Evolutionary conservation across 441 rosid genomes (phyloP), one percentile per base, ranked within the genome.

Genomic region (Euphorbia schlechtendalii): DNA sequence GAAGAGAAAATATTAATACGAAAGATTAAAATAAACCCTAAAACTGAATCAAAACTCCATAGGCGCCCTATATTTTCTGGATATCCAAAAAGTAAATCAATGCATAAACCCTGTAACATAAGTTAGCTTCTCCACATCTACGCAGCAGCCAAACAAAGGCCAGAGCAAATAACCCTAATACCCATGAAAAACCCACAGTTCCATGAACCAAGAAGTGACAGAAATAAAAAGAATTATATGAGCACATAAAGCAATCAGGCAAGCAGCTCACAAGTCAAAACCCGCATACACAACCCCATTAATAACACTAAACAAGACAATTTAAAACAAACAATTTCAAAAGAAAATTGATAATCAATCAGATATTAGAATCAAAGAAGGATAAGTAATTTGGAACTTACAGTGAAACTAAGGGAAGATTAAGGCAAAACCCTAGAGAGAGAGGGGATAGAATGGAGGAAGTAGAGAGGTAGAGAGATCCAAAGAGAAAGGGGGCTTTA

Each of bases 371-470:
- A 38, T 14, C 6, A 30, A 4, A 62, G 21, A 30, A 55, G 43
- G 41, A 53, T 59, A 22, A 13, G 54, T 52, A 18, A 58, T 20
- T 30, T 18, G 7, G 55, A 24, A 74, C 76, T 70, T 72, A 74
- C 79, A 11, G 49, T 21, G 11, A 59, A 12, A 34, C 25, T 38
- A 68, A 69, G 46, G 64, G 20, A 28, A 21, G 69, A 56, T 46
- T 52, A 49, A 65, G 34, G 72, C 65, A 74, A 77, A 77, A 80
- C 79, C 83, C 83, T 80, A 68, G 67, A 55, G 49, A 27, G 15
- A 58, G 38, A 69, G n/a, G n/a, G 40, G 40, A 36, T 4, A 36
- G 40, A 36, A 9, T 36, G 40, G 40, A 36, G 40, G 40, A 36
- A 36, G 40, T 4, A 36, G 4, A 36, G 40, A 36, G 5, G 9